Base-by-base conservation (phyloP, 495 filamentous ascomycete genomes). In the Penicillium ochrochloron region DNA sequence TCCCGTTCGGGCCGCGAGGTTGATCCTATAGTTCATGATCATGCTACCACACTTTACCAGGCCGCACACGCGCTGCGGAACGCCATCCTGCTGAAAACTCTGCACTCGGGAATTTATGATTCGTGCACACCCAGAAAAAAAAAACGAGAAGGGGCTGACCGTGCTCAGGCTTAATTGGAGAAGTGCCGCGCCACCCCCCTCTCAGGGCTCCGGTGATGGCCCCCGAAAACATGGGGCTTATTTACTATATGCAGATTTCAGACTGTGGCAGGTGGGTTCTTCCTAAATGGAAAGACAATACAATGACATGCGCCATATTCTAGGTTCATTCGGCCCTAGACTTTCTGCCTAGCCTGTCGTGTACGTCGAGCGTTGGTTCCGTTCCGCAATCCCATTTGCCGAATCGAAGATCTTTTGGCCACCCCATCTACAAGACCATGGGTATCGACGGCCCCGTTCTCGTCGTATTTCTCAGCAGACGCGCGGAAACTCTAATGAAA, bases 391-490 rank as follows among this genome's bases (percentile, higher is more conserved):
- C 63, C 68, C 61, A 76, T 75, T 74, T 72, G 74, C 68, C 64
- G 55, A 67, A 55, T 33, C 39, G 57, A 58, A 39, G 60, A 15
- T 37, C 34, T 37, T 64, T 70, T 75, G 73, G 66, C 69, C 54
- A 64, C 65, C 50, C 59, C 64, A 37, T 41, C 39, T 44, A 21
- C 58, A 31, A 58, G 46, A 11, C 7, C 7, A 48, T 48, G 44
- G 10, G 1, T 7, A 12, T 48, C 3, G 21, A 25, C 8, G 19
- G 29, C 25, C 25, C 25, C 25, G 31, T 69, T 77, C 70, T 75
- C 78, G 76, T 78, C 76, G 75, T 75, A 63, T 63, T 54, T 59
- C 54, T 56, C 60, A 73, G 67, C 69, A 70, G 61, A 66, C 68
- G 66, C 64, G 64, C 62, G 17, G 53, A 37, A 69, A 70, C 64